Conservation (phyloP, 1,284 basidiomycete genomes). For the Ustilago trichophora region DNA sequence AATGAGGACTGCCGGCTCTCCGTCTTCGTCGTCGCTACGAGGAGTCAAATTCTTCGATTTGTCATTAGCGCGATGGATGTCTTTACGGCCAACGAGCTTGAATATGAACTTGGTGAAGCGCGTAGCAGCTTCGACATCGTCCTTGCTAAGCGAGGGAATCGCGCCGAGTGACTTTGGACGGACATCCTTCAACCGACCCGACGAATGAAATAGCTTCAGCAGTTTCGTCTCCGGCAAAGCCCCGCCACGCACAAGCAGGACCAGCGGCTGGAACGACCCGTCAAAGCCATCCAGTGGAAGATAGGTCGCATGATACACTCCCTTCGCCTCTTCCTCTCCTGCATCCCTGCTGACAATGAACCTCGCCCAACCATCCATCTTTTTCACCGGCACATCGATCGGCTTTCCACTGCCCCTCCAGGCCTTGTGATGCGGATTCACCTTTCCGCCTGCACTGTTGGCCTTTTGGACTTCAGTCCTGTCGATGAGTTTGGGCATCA, state of each 20-base stretch:
- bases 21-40: neutral
- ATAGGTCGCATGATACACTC: conserved; percentile 21
- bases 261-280: conserved; percentile 8
- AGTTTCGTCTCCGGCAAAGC: conserved; percentile 21
- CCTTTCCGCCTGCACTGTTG: neutral
- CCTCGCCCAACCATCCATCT: conserved; percentile 28
- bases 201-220: conserved; percentile 2
- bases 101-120: conserved; percentile 17
- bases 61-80: too few species aligned
- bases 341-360: neutral
- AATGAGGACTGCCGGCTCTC: conserved; percentile 18
- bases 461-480: neutral
- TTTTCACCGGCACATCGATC: conserved; percentile 21
- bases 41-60: too few species aligned
- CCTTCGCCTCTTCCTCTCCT: neutral
- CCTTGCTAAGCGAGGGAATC: neutral
- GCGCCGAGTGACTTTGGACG: neutral
- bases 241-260: conserved; percentile 14
- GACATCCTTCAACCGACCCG: conserved; percentile 4
- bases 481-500: conserved; percentile 32
- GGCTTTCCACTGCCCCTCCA: conserved; percentile 23
- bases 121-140: conserved; percentile 3
- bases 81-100: conserved; percentile 5
- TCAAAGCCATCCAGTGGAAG: conserved; percentile 16
- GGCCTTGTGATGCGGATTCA: conserved; percentile 23